Conservation (phyloP, 495 filamentous ascomycete species). For the Copromyces sp. region DNA sequence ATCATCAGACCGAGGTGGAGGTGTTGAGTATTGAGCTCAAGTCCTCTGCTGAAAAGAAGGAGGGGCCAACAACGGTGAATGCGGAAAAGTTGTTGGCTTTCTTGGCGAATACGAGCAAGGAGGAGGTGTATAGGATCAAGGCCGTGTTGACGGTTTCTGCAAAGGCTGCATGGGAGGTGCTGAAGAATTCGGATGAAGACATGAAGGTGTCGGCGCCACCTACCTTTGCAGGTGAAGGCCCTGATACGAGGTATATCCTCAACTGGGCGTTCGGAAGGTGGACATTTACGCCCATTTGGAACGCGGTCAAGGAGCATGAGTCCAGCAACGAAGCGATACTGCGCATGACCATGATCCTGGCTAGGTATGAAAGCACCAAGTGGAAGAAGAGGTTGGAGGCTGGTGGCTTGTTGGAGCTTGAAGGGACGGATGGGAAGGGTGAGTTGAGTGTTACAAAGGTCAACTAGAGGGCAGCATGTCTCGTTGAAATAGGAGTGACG, state of each 20-base stretch:
- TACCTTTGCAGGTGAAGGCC: background rate
- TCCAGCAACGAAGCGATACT: constrained; percentile 42
- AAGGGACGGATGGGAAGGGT: constrained; percentile 24
- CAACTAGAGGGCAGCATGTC: background rate
- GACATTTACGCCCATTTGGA: constrained; percentile 62
- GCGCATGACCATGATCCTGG: constrained; percentile 77
- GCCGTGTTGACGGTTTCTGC: constrained; percentile 55
- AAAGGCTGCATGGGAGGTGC: constrained; percentile 23
- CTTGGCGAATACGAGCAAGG: constrained; percentile 63
- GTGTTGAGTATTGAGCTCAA: constrained; percentile 67
- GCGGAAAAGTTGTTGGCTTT: constrained; percentile 53
- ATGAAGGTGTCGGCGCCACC: constrained; percentile 4
- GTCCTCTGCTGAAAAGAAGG: background rate
- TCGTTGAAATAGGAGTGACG: background rate
- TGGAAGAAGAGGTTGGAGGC: constrained; percentile 79
- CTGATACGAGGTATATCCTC: constrained; percentile 56
- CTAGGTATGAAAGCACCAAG: constrained; percentile 72
- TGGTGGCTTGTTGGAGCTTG: constrained; percentile 46
- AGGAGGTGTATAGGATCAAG: constrained; percentile 94
- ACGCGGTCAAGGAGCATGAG: constrained; percentile 32
- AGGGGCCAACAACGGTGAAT: constrained; percentile 40
- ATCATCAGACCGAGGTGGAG: constrained; percentile 77
- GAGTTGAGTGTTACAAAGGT: constrained; percentile 37
- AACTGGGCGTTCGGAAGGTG: constrained; percentile 98
- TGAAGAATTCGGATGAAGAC: constrained; percentile 52